phyloP scores from a whole-genome alignment of 257 asterid genomes.

The Hygrophila difformis region DNA sequence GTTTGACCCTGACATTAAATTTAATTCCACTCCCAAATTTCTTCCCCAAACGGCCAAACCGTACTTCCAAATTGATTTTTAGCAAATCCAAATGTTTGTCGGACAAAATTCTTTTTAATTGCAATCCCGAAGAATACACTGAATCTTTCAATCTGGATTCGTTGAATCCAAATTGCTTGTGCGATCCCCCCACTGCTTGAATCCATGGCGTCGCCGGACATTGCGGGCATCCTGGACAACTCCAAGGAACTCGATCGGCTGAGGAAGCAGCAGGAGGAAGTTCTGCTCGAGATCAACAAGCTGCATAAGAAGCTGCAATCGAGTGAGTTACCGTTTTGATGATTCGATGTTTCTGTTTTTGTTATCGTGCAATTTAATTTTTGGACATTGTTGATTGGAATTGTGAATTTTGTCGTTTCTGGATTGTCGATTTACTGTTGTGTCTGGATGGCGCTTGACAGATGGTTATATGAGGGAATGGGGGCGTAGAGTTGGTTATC shows the following conservation, averaged over 20 bases:
- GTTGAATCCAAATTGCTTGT: constrained; percentile 16
- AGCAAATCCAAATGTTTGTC: too few species aligned
- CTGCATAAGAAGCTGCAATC: constrained; percentile 83
- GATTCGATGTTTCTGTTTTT: too few species aligned
- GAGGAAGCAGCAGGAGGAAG: constrained; percentile 73
- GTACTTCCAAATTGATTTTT: too few species aligned
- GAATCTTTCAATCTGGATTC: not conserved
- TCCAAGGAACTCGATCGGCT: constrained; percentile 89
- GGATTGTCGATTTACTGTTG: too few species aligned
- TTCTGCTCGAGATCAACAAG: constrained; percentile 80
- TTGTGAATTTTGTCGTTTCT: constrained; percentile 5
- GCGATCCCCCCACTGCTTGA: constrained; percentile 20
- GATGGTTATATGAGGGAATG: too few species aligned
- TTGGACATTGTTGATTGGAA: constrained; percentile 9
- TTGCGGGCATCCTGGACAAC: constrained; percentile 62
- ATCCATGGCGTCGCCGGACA: constrained; percentile 68
- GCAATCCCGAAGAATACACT: too few species aligned
- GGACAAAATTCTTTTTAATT: too few species aligned
- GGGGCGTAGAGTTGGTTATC: too few species aligned
- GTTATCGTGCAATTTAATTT: too few species aligned
- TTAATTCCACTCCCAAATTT: too few species aligned
- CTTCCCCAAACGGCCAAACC: too few species aligned
- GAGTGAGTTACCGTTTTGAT: constrained; percentile 32
- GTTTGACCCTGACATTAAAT: too few species aligned
- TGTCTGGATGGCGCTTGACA: not conserved